Evolutionary conservation across 1,284 basidiomycete species (phyloP).

Genomic region (Fomitopsis pinicola): DNA sequence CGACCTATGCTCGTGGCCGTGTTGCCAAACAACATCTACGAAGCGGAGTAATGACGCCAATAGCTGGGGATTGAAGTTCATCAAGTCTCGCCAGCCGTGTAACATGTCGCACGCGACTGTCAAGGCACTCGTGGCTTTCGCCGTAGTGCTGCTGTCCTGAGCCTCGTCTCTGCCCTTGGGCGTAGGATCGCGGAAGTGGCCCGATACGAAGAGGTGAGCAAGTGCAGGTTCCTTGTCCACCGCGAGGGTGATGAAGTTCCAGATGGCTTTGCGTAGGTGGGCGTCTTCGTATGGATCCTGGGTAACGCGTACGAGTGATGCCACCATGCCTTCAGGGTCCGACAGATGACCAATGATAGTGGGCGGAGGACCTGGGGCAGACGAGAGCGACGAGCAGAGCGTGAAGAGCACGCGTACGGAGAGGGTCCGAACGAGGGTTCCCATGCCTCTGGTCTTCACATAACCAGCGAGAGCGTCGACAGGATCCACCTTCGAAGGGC

Average conservation of each 20-base stretch:
- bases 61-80: constrained; percentile 73
- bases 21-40: constrained; percentile 80
- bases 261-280: constrained; percentile 67
- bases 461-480: constrained; percentile 68
- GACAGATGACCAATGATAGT: constrained; percentile 72
- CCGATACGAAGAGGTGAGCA: constrained; percentile 78
- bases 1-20: constrained; percentile 70
- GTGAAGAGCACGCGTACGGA: constrained; percentile 64
- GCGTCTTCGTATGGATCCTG: constrained; percentile 71
- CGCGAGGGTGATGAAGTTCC: constrained; percentile 81
- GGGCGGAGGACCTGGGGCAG: constrained; percentile 51
- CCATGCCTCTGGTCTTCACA: constrained; percentile 59
- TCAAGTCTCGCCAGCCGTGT: constrained; percentile 65
- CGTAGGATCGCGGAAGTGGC: constrained; percentile 51
- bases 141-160: constrained; percentile 16
- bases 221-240: constrained; percentile 87
- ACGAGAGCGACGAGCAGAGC: constrained; percentile 62
- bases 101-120: constrained; percentile 65
- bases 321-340: constrained; percentile 64
- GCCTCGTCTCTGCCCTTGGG: constrained; percentile 35
- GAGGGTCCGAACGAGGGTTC: constrained; percentile 53
- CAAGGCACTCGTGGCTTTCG: constrained; percentile 49
- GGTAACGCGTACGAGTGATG: constrained; percentile 58
- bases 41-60: constrained; percentile 77
- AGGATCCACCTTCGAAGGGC: constrained; percentile 51